These are phyloP conservation scores for Lactarius deliciosus DNA, from an alignment of 768 basidiomycete species.

Conservation along the genomic window DNA sequence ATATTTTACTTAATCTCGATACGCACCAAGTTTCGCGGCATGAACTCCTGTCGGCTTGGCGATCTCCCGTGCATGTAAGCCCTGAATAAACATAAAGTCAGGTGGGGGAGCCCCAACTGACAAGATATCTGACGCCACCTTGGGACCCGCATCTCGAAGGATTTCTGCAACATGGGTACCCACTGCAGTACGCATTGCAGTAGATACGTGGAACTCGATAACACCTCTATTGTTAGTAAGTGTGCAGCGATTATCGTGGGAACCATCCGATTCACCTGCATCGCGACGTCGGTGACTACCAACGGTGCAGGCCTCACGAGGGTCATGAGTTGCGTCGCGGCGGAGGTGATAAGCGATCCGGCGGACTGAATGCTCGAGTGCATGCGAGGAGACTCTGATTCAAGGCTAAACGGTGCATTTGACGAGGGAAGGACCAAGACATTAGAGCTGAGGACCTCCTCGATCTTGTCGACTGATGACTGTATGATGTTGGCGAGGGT, in stretches of 20 bases:
- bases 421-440: background rate
- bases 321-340: background rate
- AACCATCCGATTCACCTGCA: background rate
- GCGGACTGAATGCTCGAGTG: background rate
- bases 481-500: constrained; percentile 5
- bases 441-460: background rate
- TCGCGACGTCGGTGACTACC: background rate
- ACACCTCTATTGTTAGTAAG: background rate
- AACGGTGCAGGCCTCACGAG: background rate
- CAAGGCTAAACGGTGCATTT: background rate
- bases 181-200: background rate
- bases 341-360: background rate
- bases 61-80: background rate
- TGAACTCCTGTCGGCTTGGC: background rate
- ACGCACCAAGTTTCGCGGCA: background rate
- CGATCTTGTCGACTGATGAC: background rate
- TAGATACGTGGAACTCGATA: background rate
- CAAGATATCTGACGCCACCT: background rate
- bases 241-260: background rate
- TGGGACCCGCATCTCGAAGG: background rate
- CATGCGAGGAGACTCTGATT: background rate
- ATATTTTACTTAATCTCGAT: background rate
- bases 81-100: background rate
- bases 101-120: background rate
- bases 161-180: background rate